Evolutionary conservation across 2,329 filamentous ascomycete species (phyloP).

Genomic region (Arthrobotrys musiformis): DNA sequence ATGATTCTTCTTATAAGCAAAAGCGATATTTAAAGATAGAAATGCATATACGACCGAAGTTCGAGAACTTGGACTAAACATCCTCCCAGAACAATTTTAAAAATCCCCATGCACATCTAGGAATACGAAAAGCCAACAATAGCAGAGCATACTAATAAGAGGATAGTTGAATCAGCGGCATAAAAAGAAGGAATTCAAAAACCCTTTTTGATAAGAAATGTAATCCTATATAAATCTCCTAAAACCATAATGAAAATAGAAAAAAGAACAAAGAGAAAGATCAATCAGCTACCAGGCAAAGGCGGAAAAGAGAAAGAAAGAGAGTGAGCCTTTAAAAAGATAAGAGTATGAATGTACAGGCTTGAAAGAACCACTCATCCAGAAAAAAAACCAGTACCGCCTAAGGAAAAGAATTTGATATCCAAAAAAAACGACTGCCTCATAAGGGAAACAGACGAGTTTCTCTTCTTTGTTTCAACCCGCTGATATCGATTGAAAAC

Average conservation of each 20-base stretch:
- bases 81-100: too few relatives aligned
- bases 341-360: constrained; percentile 50
- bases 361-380: constrained; percentile 30
- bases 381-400: constrained; percentile 26
- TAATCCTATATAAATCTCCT: constrained; percentile 28
- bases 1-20: background rate
- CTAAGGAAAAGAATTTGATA: background rate
- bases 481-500: constrained; percentile 1
- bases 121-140: background rate
- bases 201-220: constrained; percentile 6
- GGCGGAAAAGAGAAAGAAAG: background rate
- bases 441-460: background rate
- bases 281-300: background rate
- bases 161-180: background rate
- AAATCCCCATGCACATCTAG: too few relatives aligned
- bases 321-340: background rate
- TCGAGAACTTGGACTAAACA: background rate
- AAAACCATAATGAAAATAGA: background rate
- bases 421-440: background rate
- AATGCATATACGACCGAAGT: background rate
- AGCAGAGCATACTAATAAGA: too few relatives aligned
- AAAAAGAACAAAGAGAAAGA: background rate
- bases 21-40: background rate
- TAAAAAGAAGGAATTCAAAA: background rate
- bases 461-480: background rate